These are phyloP conservation scores for Metrosideros polymorpha DNA, from an alignment of 441 rosid species.

Conservation along the genomic window DNA sequence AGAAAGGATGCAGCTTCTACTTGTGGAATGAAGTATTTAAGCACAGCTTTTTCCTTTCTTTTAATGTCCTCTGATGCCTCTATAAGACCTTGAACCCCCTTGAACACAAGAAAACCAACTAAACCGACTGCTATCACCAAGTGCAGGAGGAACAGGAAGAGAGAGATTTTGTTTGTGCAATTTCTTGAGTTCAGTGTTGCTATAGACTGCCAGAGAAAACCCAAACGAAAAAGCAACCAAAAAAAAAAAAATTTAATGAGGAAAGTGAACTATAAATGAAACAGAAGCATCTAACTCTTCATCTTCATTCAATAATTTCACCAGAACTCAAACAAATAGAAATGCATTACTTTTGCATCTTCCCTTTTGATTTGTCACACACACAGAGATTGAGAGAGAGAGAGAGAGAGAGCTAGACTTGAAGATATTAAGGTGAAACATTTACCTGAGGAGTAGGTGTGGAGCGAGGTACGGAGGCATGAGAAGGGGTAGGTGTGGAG, in stretches of 20 bases:
- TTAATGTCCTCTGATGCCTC: conserved; percentile 37
- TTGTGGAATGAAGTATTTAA: conserved; percentile 64
- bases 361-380: background rate
- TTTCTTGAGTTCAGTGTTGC: conserved; percentile 65
- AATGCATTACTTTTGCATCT: background rate
- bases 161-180: conserved; percentile 68
- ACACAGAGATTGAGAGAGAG: background rate
- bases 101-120: conserved; percentile 73
- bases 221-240: background rate
- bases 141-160: conserved; percentile 64
- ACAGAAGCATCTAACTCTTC: background rate
- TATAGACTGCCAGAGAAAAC: conserved; percentile 30
- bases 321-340: background rate
- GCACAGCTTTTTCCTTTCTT: conserved; percentile 45
- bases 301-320: background rate
- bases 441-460: conserved; percentile 71
- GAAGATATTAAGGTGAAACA: background rate
- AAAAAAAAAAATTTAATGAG: background rate
- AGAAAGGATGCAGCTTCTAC: conserved; percentile 75
- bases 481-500: background rate
- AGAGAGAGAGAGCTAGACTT: background rate
- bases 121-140: conserved; percentile 48
- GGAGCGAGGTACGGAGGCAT: background rate
- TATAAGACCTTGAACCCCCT: conserved; percentile 70
- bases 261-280: background rate